These are phyloP conservation scores for Chamaecrista fasciculata DNA, from an alignment of 306 rosid species.

Conservation along the genomic window DNA sequence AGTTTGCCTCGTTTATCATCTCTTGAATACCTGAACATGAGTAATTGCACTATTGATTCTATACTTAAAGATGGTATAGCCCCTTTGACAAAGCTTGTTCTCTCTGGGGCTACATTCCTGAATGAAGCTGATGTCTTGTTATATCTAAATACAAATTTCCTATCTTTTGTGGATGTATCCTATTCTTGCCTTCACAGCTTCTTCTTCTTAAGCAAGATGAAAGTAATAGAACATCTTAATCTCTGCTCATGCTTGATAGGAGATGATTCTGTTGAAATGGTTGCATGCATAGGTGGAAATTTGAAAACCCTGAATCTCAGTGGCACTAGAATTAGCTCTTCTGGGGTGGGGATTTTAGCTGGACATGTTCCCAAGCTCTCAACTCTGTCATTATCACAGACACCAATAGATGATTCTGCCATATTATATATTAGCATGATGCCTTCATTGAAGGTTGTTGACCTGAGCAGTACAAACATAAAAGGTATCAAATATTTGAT, in stretches of 20 bases:
- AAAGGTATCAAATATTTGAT: slow-evolving; percentile 55
- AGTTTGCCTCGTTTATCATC: slow-evolving; percentile 61
- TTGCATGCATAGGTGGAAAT: slow-evolving; percentile 59
- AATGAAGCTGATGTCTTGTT: slow-evolving; percentile 55
- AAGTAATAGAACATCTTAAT: slow-evolving; percentile 67
- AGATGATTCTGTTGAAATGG: slow-evolving; percentile 60
- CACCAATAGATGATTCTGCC: slow-evolving; percentile 68
- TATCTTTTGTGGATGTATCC: slow-evolving; percentile 63
- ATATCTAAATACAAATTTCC: slow-evolving; percentile 39
- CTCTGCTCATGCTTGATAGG: slow-evolving; percentile 67
- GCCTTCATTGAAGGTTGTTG: slow-evolving; percentile 72
- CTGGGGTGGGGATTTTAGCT: slow-evolving; percentile 65
- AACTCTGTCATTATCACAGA: slow-evolving; percentile 60
- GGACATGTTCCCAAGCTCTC: slow-evolving; percentile 76
- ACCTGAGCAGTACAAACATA: slow-evolving; percentile 68
- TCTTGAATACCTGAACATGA: slow-evolving; percentile 75
- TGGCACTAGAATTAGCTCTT: slow-evolving; percentile 66
- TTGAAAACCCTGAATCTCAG: slow-evolving; percentile 72
- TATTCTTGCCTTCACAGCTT: slow-evolving; percentile 55
- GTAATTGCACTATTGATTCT: slow-evolving; percentile 72
- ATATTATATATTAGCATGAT: slow-evolving; percentile 60
- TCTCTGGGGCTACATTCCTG: slow-evolving; percentile 61
- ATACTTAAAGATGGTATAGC: slow-evolving; percentile 51
- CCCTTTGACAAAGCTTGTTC: slow-evolving; percentile 61
- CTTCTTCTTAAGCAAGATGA: slow-evolving; percentile 55